Base-by-base conservation (phyloP, 2,329 filamentous ascomycete species). In the Nothophaeocryptopus gaeumannii region DNA sequence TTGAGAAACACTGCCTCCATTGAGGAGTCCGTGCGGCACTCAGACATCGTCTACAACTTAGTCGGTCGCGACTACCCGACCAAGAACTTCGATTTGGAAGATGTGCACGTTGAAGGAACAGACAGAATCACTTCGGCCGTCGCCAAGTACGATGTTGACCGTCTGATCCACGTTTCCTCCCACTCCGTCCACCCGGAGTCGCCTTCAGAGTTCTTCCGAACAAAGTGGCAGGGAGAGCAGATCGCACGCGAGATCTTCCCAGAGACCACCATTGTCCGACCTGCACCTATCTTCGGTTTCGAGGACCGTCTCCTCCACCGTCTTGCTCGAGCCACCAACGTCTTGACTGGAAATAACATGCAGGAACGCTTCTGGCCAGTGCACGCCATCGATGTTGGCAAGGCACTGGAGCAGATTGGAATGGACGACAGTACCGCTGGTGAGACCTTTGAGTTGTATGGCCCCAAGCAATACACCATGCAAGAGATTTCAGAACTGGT, bases 101-200 rank as follows among this genome's bases (percentile, higher is more conserved):
- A 97, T 69, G 90, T 97, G 36, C 90, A 99, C 65, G 83, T 97
- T 34, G 90, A 96, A 70, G 90, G 92, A 55, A 86, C 88, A 13
- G 87, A 95, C 75, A 86, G 93, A 61, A 99, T 99, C 64, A 89
- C 83, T 43, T 89, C 96, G 68, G 90, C 93, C 45, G 89, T 90
- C 45, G 93, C 92, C 64, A 99, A 99, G 74, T 99, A 99, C 74
- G 92, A 99, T 65, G 84, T 96, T 60, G 93, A 99, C 74, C 85
- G 93, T 58, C 99, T 89, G 72, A 90, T 99, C 58, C 93, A 99
- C 64, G 85, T 99, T 62, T 99, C 93, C 8, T 96, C 91, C 30
- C 91, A 95, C 79, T 97, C 92, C 67, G 92, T 89, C 50, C 78
- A 86, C 70, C 79, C 82, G 37, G 78, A 88, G 60, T 97, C 92